Percentiles rank a stretch among this genome's conserved stretches.
Evolutionary conservation across 2,329 filamentous ascomycete species (phyloP).

Genomic region (Aaosphaeria pasadenensis): DNA sequence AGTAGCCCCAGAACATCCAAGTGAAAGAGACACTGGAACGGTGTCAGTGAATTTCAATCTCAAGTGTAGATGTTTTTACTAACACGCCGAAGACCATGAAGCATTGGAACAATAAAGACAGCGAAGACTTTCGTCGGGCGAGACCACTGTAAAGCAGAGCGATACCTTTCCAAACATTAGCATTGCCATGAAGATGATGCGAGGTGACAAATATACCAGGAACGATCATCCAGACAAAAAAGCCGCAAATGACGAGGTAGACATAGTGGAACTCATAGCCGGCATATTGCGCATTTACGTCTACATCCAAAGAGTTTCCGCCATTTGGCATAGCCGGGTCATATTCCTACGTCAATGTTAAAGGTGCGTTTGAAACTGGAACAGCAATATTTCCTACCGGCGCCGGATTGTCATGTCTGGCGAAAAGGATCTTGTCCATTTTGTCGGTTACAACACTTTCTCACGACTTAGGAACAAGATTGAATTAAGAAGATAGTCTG

Average conservation of each 20-base stretch:
- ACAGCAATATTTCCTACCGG: neutral
- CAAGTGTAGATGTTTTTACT: constrained; percentile 8
- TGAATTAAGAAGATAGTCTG: neutral
- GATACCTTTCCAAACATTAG: constrained; percentile 34
- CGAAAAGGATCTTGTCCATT: neutral
- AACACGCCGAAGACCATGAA: constrained; percentile 56
- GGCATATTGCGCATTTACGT: constrained; percentile 58
- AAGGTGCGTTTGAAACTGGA: neutral
- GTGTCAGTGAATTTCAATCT: neutral
- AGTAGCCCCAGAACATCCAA: constrained; percentile 66
- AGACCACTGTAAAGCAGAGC: constrained; percentile 64
- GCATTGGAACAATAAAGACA: constrained; percentile 62
- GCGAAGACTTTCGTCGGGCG: constrained; percentile 59
- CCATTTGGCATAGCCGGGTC: constrained; percentile 48
- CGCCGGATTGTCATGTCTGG: neutral
- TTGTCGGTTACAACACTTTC: neutral
- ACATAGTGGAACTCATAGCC: constrained; percentile 61
- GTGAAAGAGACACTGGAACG: constrained; percentile 48
- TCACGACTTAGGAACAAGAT: neutral
- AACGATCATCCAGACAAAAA: constrained; percentile 65
- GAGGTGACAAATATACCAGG: constrained; percentile 42
- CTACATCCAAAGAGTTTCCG: constrained; percentile 51
- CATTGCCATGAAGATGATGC: neutral
- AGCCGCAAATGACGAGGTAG: constrained; percentile 58
- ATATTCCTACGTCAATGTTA: constrained; percentile 32